Evolutionary conservation across 73 alveolate species (phyloP), one percentile per base, ranked within the genome.

Genomic region (Paramecium sexaurelia): DNA sequence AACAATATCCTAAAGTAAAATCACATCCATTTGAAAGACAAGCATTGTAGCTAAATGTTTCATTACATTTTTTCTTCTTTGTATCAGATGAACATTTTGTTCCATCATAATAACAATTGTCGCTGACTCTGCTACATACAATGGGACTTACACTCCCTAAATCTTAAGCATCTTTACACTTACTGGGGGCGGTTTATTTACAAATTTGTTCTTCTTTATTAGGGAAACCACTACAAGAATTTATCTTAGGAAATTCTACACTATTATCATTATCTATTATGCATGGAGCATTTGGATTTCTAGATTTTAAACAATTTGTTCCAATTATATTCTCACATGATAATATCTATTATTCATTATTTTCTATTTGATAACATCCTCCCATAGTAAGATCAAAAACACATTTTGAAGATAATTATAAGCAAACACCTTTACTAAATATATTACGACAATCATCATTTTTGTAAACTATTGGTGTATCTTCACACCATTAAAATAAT

Each of bases 301-400:
- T 26, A 13, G 83, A 26, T 61, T 29, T 29, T 6, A 32, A 61
- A 11, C 83, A 61, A 61, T 61, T 61, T 1, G 39, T 15, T 3
- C 83, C 83, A 4, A 61, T 26, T 0, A 61, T 13, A 61, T 61
- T 32, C 26, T 61, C 83, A 61, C 83, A 61, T 29, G 83, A 61
- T 29, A 61, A 32, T 3, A 61, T 61, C 13, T 22, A 24, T 61
- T 61, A 61, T 61, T 61, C 83, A 61, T 61, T 61, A 5, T 32
- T n/a, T 13, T 26, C 83, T 8, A 61, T 61, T 5, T 61, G 11
- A 71, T 27, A 45, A 20, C 90, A 78, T 78, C 90, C 90, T 19
- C 90, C 90, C 40, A 22, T 39, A 24, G 68, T 78, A 15, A 78
- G 26, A 78, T 78, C 90, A n/a, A 78, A 78, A 41, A 24, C 26